Evolutionary conservation across 345 rosid species (phyloP).

Genomic region (Linum trigynum): DNA sequence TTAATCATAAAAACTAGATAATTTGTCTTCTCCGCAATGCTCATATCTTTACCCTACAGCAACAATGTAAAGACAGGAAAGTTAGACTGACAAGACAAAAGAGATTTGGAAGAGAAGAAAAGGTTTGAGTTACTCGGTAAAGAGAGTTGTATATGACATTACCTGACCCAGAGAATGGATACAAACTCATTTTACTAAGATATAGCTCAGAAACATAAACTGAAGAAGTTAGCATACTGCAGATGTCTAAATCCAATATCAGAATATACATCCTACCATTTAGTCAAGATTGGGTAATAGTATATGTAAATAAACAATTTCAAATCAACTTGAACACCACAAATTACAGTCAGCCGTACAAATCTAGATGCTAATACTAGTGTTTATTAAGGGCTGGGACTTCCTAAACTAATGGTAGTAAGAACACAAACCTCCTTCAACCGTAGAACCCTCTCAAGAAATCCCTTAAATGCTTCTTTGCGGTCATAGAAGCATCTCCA

Average conservation of each 20-base stretch:
- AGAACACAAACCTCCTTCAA: slow-evolving; percentile 74
- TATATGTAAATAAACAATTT: too few species aligned
- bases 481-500: slow-evolving; percentile 87
- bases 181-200: not conserved
- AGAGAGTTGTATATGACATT: not conserved
- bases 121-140: not conserved
- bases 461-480: slow-evolving; percentile 58
- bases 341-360: too few species aligned
- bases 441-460: slow-evolving; percentile 69
- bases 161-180: too few species aligned
- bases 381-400: not conserved
- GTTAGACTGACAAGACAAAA: not conserved
- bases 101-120: not conserved
- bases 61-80: slow-evolving; percentile 6
- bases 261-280: not conserved
- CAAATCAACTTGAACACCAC: too few species aligned
- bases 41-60: slow-evolving; percentile 74
- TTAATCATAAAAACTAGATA: slow-evolving; percentile 93
- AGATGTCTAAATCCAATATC: not conserved
- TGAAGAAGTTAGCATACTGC: not conserved
- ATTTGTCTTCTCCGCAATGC: slow-evolving; percentile 81
- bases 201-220: not conserved
- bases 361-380: not conserved
- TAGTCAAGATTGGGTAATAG: too few species aligned
- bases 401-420: not conserved